Conservation (phyloP, 1,139 yeast genomes). For the Candida dubliniensis region DNA sequence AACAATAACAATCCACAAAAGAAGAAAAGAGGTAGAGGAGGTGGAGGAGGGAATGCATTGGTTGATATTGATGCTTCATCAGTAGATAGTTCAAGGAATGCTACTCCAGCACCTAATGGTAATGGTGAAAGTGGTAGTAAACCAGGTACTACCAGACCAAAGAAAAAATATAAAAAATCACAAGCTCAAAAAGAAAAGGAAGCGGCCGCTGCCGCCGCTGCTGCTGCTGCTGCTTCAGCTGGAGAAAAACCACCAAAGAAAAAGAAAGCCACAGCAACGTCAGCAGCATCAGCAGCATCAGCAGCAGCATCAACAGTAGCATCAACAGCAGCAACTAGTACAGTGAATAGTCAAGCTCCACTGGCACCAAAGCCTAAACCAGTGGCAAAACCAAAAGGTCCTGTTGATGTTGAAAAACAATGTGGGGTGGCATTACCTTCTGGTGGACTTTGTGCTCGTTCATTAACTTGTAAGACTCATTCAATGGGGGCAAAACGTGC, state of each 20-base stretch:
- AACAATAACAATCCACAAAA: conserved; percentile 23
- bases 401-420: conserved; percentile 91
- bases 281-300: not conserved
- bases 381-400: conserved; percentile 63
- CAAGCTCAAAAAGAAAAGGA: conserved; percentile 48
- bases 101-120: conserved; percentile 37
- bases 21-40: conserved; percentile 36
- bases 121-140: conserved; percentile 17
- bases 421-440: conserved; percentile 94
- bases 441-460: conserved; percentile 93
- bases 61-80: conserved; percentile 41
- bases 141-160: conserved; percentile 30
- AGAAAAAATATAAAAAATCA: conserved; percentile 48
- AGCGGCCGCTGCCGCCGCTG: conserved; percentile 50
- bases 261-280: conserved; percentile 43
- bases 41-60: conserved; percentile 28
- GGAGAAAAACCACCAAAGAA: conserved; percentile 18
- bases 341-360: conserved; percentile 31
- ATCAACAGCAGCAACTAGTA: conserved; percentile 25
- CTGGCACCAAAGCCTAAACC: conserved; percentile 41
- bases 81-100: conserved; percentile 41
- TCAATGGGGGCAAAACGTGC: conserved; percentile 98
- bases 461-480: conserved; percentile 94
- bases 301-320: conserved; percentile 3
- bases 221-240: conserved; percentile 41